Base-by-base conservation (phyloP, 2,329 filamentous ascomycete genomes). In the Fusarium nodosum region DNA sequence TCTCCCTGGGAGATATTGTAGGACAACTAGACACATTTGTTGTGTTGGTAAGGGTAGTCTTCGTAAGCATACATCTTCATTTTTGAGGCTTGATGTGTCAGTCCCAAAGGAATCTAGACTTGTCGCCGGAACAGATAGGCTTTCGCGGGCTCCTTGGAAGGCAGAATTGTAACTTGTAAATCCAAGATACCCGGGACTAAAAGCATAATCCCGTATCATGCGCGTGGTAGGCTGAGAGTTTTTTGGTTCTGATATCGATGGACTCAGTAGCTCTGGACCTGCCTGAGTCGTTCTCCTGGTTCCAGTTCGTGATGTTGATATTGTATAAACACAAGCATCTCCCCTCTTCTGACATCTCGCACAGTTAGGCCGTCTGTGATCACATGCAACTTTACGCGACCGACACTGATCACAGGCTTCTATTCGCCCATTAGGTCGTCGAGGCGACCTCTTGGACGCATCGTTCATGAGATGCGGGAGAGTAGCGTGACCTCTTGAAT, bases 141-240 rank as follows among this genome's bases (percentile, higher is more conserved):
- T 82, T 36, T 77, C 79, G 30, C 79, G 74, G 2, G 82, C 80
- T 56, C 82, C 82, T 31, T 80, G 78, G 28, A 80, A 81, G 20
- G 82, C 79, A 15, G 77, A 75, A 36, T 75, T 79, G 62, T 81
- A 81, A 60, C 81, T 83, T 7, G 81, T 83, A 60, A 79, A 80
- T 34, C 82, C 82, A n/a, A 84, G 76, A 68, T 83, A 83, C 5
- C 82, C 82, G 2, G 72, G 54, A 5, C 53, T 63, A 11, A 66
- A 63, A 7, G 75, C 56, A n/a, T 73, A 64, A 36, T 53, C 64
- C 44, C 57, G 61, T 16, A 57, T 42, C 42, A 63, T 62, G 11
- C 41, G 45, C 18, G 51, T 67, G 15, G 18, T 24, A 9, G 45
- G 61, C 60, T 24, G 65, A 39, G 38, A 66, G 54, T 45, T 42